These are phyloP conservation scores for Paratinospora sagittata DNA, from an alignment of 164 flowering plant species.

Conservation along the genomic window DNA sequence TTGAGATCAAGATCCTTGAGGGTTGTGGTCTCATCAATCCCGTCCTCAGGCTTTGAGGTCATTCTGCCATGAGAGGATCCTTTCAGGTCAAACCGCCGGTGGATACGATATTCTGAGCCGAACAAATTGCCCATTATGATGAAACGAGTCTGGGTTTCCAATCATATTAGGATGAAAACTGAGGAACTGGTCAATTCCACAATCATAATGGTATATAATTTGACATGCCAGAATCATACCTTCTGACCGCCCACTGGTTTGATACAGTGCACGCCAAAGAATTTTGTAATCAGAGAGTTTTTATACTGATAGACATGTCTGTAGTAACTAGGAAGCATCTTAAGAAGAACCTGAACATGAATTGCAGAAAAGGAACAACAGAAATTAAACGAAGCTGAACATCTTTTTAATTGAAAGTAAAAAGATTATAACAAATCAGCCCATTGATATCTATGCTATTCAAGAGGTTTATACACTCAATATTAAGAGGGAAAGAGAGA, in stretches of 20 bases:
- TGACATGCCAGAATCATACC: conserved; percentile 1
- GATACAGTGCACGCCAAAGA: conserved; percentile 83
- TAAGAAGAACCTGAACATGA: conserved; percentile 56
- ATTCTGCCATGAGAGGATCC: conserved; percentile 87
- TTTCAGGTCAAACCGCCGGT: conserved; percentile 77
- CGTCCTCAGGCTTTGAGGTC: conserved; percentile 59
- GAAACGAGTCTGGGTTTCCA: conserved; percentile 56
- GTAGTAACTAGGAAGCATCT: conserved; percentile 79
- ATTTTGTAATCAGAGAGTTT: conserved; percentile 72
- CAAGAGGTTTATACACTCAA: not conserved
- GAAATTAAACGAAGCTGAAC: not conserved
- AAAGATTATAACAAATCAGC: too few relatives aligned
- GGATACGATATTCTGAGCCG: conserved; percentile 74
- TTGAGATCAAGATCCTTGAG: conserved; percentile 88
- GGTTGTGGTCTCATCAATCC: conserved; percentile 79
- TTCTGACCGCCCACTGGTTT: conserved; percentile 77
- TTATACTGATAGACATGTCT: conserved; percentile 59
- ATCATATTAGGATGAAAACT: not conserved
- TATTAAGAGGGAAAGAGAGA: not conserved
- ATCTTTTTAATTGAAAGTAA: not conserved
- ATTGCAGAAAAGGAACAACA: too few relatives aligned
- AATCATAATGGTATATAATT: not conserved
- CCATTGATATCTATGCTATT: too few relatives aligned
- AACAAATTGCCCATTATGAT: conserved; percentile 87
- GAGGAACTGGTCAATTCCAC: not conserved